These are phyloP conservation scores for Cymbidium sinense DNA, from an alignment of 106 monocot genomes.

Conservation along the genomic window DNA sequence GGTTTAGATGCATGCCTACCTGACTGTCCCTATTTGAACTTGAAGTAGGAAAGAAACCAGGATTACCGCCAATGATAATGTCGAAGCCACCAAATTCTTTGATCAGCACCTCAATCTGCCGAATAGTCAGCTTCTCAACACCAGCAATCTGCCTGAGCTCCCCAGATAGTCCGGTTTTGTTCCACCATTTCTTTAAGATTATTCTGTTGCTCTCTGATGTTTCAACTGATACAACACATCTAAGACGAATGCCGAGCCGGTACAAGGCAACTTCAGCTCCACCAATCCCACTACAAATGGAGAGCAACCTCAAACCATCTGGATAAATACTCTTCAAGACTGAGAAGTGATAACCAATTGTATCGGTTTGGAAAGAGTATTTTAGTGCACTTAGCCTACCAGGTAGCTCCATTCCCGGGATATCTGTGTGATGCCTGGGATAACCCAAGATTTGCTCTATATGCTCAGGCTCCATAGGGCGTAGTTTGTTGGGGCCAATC, in stretches of 20 bases:
- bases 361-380: slow-evolving; percentile 65
- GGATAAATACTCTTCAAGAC: slow-evolving; percentile 54
- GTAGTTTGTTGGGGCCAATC: slow-evolving; percentile 55
- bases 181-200: slow-evolving; percentile 76
- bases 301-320: slow-evolving; percentile 58
- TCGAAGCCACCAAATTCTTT: slow-evolving; percentile 70
- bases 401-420: slow-evolving; percentile 22
- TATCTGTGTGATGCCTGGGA: slow-evolving; percentile 42
- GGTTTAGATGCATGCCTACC: slow-evolving; percentile 40
- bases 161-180: slow-evolving; percentile 43
- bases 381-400: slow-evolving; percentile 46
- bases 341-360: slow-evolving; percentile 66
- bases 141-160: slow-evolving; percentile 50
- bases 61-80: slow-evolving; percentile 55
- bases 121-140: slow-evolving; percentile 39
- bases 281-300: slow-evolving; percentile 68
- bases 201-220: slow-evolving; percentile 42
- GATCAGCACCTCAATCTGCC: slow-evolving; percentile 31
- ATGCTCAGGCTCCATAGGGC: slow-evolving; percentile 54
- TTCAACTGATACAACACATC: slow-evolving; percentile 74
- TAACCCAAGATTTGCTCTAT: slow-evolving; percentile 69
- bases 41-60: slow-evolving; percentile 12
- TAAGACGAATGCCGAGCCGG: slow-evolving; percentile 63
- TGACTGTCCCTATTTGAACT: slow-evolving; percentile 9
- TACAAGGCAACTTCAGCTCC: slow-evolving; percentile 61